A percentile compares a stretch with the other conserved stretches of the same genome.
These are phyloP conservation scores for Candida argentea DNA, from an alignment of 805 yeast genomes.

Conservation along the genomic window DNA sequence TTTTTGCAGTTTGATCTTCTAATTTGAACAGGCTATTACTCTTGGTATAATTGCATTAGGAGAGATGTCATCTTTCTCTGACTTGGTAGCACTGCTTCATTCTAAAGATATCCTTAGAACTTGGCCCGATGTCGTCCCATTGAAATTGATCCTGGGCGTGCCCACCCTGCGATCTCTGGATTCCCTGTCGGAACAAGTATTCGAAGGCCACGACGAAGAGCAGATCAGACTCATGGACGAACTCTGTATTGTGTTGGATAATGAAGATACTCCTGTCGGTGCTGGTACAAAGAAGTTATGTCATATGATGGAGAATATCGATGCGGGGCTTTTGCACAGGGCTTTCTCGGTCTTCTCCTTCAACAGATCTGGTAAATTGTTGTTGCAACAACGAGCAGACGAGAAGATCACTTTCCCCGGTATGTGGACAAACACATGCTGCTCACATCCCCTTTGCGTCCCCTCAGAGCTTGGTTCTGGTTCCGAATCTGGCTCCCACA, in stretches of 20 bases:
- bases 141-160: conserved; percentile 50
- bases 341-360: conserved; percentile 95
- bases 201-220: conserved; percentile 84
- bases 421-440: conserved; percentile 98
- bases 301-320: conserved; percentile 79
- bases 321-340: conserved; percentile 81
- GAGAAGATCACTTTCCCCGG: conserved; percentile 95
- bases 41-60: neutral
- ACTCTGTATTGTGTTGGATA: conserved; percentile 86
- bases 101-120: conserved; percentile 39
- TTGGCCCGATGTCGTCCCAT: conserved; percentile 63
- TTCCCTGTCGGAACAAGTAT: conserved; percentile 33
- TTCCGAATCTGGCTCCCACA: conserved; percentile 6
- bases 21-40: too few species aligned
- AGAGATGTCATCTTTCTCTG: conserved; percentile 38
- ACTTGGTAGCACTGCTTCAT: conserved; percentile 43
- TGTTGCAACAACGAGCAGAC: conserved; percentile 90
- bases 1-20: too few species aligned
- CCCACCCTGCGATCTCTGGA: conserved; percentile 25
- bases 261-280: conserved; percentile 79
- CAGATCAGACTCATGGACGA: conserved; percentile 95
- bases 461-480: conserved; percentile 62
- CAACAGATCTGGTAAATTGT: conserved; percentile 61
- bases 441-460: conserved; percentile 92
- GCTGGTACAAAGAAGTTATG: conserved; percentile 91